Evolutionary conservation across 768 basidiomycete genomes (phyloP), one percentile per base, ranked within the genome.

Genomic region (Boletus sensibilis): DNA sequence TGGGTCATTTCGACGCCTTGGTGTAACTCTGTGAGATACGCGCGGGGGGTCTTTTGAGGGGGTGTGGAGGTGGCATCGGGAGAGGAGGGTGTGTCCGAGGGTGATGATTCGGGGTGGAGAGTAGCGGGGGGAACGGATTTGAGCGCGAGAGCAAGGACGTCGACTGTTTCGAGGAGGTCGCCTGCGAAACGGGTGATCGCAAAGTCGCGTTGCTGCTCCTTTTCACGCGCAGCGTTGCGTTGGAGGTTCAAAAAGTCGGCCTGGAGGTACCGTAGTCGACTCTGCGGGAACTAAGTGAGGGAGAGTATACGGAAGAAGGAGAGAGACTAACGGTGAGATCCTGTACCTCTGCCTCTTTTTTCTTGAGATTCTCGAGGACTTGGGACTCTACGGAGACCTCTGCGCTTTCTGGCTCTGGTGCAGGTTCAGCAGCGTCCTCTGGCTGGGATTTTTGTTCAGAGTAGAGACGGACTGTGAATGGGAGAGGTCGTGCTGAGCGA

Each of bases 171-270:
- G 44, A 94, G 84, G 52, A 94, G 81, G 76, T 94, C 90, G n/a
- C 78, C 76, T 11, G 97, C 96, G 71, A 99, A 98, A 37, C 84
- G 84, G 45, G 89, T 81, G 69, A 99, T 95, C 56, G 94, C 95
- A 74, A 89, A 98, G 73, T 97, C 93, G 56, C 87, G 85, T 33
- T 93, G 90, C 72, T 94, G 92, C 68, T 90, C 86, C 78, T 90
- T 93, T 76, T 98, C 97, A 57, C 90, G 83, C 29, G 87, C 87
- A 52, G 94, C 82, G 66, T 94, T 93, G 53, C 94, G 90, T 69
- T 95, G 94, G 42, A 97, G 80, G 73, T 98, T 99, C 42, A 96
- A 76, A 74, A 94, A 94, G 76, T 99, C 97, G 64, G 97, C 97
- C 69, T 94, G 89, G 55, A 92, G 79, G 70, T 98, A 97, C 45